These are phyloP conservation scores for Catenaria anguillulae DNA, from an alignment of 371 early-diverging fungal genomes.

Conservation along the genomic window DNA sequence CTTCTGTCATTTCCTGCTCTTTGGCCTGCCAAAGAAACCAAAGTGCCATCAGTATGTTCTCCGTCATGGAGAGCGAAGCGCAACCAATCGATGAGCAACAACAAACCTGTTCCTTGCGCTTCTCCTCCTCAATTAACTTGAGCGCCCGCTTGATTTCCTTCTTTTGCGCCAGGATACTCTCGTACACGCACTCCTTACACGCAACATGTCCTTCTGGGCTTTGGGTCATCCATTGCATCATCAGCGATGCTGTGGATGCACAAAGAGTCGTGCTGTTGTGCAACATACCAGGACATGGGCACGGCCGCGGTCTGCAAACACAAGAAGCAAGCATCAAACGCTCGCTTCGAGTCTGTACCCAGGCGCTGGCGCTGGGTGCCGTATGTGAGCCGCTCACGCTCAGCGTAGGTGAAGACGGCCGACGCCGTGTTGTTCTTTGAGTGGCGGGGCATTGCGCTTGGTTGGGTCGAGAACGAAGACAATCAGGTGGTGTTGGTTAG, in stretches of 20 bases:
- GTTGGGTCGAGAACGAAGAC: too few species aligned
- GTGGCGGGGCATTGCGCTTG: conserved; percentile 88
- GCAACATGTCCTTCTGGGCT: conserved; percentile 60
- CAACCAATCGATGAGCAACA: too few species aligned
- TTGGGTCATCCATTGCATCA: background rate
- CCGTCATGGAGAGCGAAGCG: background rate
- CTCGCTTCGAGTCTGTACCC: conserved; percentile 71
- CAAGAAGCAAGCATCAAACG: conserved; percentile 76
- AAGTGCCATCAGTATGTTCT: background rate
- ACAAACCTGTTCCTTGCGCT: background rate
- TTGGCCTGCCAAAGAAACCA: background rate
- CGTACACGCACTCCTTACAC: conserved; percentile 80
- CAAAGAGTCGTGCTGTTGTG: background rate
- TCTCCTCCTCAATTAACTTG: conserved; percentile 11
- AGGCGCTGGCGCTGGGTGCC: conserved; percentile 81
- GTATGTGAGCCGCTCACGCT: conserved; percentile 67
- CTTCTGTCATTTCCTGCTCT: too few species aligned
- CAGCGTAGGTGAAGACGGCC: conserved; percentile 89
- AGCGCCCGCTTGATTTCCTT: conserved; percentile 50
- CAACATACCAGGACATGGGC: conserved; percentile 55
- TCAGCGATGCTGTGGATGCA: too few species aligned
- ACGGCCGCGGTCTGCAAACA: conserved; percentile 74
- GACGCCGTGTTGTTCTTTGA: conserved; percentile 91
- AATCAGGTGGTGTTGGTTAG: too few species aligned
- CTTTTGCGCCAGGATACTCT: conserved; percentile 74